A percentile compares a stretch with the other conserved stretches of the same genome.
Evolutionary conservation across 2,329 filamentous ascomycete genomes (phyloP).

Genomic region (Keithomyces neogunnii): DNA sequence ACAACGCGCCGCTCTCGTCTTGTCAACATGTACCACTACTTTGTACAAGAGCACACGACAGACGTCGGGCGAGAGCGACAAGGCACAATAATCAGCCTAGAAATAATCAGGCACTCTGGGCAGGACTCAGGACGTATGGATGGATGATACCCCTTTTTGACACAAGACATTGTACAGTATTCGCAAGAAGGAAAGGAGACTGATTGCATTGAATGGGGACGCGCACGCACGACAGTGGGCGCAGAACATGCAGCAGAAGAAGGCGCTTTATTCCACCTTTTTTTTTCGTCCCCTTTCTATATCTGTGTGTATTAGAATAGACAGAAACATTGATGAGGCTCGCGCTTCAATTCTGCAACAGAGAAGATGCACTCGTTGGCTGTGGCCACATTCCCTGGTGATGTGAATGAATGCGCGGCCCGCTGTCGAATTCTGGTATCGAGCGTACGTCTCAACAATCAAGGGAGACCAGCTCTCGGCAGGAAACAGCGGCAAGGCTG

Average conservation of each 20-base stretch:
- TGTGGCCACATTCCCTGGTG: no score
- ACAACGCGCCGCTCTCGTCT: neutral
- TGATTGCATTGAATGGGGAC: neutral
- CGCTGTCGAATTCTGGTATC: neutral
- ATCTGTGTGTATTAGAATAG: conserved; percentile 4
- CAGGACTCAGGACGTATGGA: conserved; percentile 21
- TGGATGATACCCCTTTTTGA: conserved; percentile 24
- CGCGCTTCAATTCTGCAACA: conserved; percentile 1
- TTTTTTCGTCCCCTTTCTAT: neutral
- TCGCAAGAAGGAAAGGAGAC: conserved; percentile 6
- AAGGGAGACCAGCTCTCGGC: neutral
- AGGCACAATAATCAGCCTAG: conserved; percentile 13
- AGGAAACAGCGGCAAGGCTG: no score
- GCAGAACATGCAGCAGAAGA: neutral
- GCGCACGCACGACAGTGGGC: neutral
- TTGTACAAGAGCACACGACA: conserved; percentile 15
- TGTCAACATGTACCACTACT: conserved; percentile 12
- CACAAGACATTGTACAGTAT: conserved; percentile 18
- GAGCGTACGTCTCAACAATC: neutral
- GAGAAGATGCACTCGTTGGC: neutral
- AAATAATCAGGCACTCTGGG: conserved; percentile 15
- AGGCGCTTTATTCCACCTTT: neutral
- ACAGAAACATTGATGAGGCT: conserved; percentile 4
- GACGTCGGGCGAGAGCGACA: conserved; percentile 9
- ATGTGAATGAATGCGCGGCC: neutral